phyloP scores from a whole-genome alignment of 129 eudicot genomes.

The Logfia minima region DNA sequence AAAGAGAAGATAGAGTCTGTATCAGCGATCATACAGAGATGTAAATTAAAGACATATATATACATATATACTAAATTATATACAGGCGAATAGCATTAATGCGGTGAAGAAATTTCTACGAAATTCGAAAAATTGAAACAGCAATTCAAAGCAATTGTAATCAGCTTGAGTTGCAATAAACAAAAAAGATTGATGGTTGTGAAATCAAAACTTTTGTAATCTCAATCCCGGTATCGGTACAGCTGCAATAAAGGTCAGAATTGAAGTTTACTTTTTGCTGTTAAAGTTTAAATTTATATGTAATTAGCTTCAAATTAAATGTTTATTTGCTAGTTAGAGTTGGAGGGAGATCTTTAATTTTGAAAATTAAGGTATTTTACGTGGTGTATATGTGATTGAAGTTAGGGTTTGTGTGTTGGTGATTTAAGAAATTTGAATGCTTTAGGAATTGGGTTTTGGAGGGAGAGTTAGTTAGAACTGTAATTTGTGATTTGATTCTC shows the following conservation, averaged over 20 bases:
- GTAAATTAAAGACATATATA: conserved; percentile 33
- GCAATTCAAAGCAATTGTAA: conserved; percentile 25
- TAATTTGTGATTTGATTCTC: conserved; percentile 26
- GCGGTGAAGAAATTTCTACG: conserved; percentile 33
- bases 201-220: conserved; percentile 8
- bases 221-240: conserved; percentile 31
- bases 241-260: conserved; percentile 44
- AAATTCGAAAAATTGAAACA: conserved; percentile 16
- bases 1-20: conserved; percentile 46
- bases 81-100: conserved; percentile 25
- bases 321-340: conserved; percentile 30
- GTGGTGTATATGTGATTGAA: conserved; percentile 26
- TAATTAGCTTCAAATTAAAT: conserved; percentile 17
- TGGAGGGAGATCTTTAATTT: conserved; percentile 27
- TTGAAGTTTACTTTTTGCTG: conserved; percentile 3
- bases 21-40: conserved; percentile 56
- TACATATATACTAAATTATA: background rate
- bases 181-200: conserved; percentile 31
- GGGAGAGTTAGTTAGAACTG: conserved; percentile 63
- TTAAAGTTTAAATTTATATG: conserved; percentile 31
- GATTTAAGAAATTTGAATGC: conserved; percentile 33
- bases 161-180: conserved; percentile 35
- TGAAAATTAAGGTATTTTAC: conserved; percentile 18
- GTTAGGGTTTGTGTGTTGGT: conserved; percentile 38
- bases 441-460: conserved; percentile 61